Percentiles rank a stretch among this genome's conserved stretches.
phyloP scores from a whole-genome alignment of 768 basidiomycete genomes.

The Boletellus ananas region DNA sequence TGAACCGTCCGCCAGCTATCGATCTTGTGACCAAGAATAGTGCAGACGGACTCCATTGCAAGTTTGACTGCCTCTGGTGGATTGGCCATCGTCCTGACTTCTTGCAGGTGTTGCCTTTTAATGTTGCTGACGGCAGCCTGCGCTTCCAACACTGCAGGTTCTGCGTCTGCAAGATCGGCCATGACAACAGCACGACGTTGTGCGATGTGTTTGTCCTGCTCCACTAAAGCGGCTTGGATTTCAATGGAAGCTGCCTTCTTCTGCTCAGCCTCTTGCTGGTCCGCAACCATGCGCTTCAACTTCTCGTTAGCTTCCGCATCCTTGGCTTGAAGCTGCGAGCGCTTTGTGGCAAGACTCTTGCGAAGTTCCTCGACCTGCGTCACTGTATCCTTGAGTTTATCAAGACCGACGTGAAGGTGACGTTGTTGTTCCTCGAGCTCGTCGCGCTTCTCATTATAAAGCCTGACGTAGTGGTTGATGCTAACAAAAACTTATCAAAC shows the following conservation, averaged over 20 bases:
- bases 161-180: slow-evolving; percentile 94
- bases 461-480: slow-evolving; percentile 94
- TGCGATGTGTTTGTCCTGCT: slow-evolving; percentile 87
- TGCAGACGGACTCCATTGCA: slow-evolving; percentile 98
- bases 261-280: slow-evolving; percentile 98
- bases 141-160: slow-evolving; percentile 94
- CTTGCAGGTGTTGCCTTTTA: slow-evolving; percentile 91
- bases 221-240: slow-evolving; percentile 89
- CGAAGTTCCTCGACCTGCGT: slow-evolving; percentile 95
- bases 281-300: slow-evolving; percentile 94
- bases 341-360: slow-evolving; percentile 91
- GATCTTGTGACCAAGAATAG: slow-evolving; percentile 92
- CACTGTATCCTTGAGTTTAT: slow-evolving; percentile 94
- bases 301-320: slow-evolving; percentile 96
- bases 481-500: slow-evolving; percentile 38
- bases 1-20: slow-evolving; percentile 97
- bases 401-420: slow-evolving; percentile 95
- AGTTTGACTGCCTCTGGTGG: slow-evolving; percentile 97
- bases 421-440: slow-evolving; percentile 98
- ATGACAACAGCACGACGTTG: slow-evolving; percentile 86
- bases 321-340: slow-evolving; percentile 89
- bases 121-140: slow-evolving; percentile 96
- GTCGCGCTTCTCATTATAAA: slow-evolving; percentile 94
- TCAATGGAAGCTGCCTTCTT: slow-evolving; percentile 96
- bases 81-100: slow-evolving; percentile 97